Evolutionary conservation across 768 basidiomycete species (phyloP), one percentile per base, ranked within the genome.

Genomic region (Botryobasidium botryosum): DNA sequence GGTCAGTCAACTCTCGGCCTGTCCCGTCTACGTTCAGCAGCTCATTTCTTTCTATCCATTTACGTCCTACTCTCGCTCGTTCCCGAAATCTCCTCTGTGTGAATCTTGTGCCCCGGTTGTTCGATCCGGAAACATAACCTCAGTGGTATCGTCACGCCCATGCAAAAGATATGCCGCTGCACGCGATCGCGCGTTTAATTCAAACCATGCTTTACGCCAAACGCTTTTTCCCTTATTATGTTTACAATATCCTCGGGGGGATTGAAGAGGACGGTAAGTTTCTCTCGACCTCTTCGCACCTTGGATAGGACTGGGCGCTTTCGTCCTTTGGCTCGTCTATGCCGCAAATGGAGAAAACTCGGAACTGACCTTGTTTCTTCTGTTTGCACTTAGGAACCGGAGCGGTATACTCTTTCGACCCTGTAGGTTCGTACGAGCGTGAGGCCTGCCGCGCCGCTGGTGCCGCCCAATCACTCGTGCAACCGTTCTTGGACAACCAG

Each of bases 361-460:
- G n/a, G n/a, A n/a, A n/a, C n/a, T n/a, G n/a, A n/a, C n/a, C n/a
- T 51, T 51, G 27, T 38, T 10, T 45, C 35, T 6, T 5, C 15
- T 43, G 25, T 15, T 31, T 25, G 23, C 29, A 3, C 58, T 25
- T 45, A 92, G 88, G 91, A 8, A 75, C 85, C 29, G 94, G 94
- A 43, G 87, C 92, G 7, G 91, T 99, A 25, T 99, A 99, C 69
- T 96, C 92, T n/a, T 99, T 94, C 62, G 94, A 99, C 63, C 94
- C 94, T 31, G 88, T 97, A 26, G 94, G 94, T 23, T 90, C 85
- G 39, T 99, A 99, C 61, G 91, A 97, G 64, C 82, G 94, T 49
- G 90, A 94, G 65, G 75, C 84, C 26, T 97, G 91, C 65, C 79
- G 94, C 50, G 91, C 91, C 31, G 90, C 91, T 39, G 94, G 94